Base-by-base conservation (phyloP, 306 rosid genomes). In the Pyrus bretschneideri region DNA sequence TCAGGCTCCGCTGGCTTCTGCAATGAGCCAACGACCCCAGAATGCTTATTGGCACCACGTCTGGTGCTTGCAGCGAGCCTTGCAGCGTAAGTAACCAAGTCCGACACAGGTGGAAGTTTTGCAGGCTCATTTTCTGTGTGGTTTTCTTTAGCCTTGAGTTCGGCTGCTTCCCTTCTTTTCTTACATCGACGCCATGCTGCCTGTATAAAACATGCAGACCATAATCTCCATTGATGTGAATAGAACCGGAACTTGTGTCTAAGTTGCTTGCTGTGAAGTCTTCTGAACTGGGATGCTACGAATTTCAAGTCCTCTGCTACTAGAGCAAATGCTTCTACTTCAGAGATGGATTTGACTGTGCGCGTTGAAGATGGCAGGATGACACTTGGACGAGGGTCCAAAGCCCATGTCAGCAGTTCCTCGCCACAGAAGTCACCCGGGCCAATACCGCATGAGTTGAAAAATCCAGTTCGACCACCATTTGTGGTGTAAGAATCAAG, bases 381-480 rank as follows among this genome's bases (percentile, higher is more conserved):
- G 15, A 83, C 88, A 74, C 86, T 81, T 15, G 97, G 89, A 44
- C 96, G 71, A n/a, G 97, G 93, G 77, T 91, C 97, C 57, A 96
- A 77, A 10, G 99, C 99, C 99, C 99, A 96, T 1, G 99, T 88
- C 51, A 96, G 78, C 3, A 92, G 88, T 29, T 96, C 99, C 85
- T 96, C 99, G 0, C 99, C 99, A 42, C 97, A 96, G 83, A 96
- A 96, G 73, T 96, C 99, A 3, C 93, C 93, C 0, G 99, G 93
- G 17, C 93, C 96, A 30, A 92, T 83, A 5, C 64, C 78, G 69
- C 96, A 89, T 0, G 99, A 96, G 85, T 92, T 96, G 86, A 92
- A 96, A 84, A 96, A 96, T 29, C 99, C 98, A 1, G 85, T 87
- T 1, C 99, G 84, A 62, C 99, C 99, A 14, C 99, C 99, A 21